Evolutionary conservation across 768 basidiomycete species (phyloP).

Genomic region (Hemileccinum impolitum): DNA sequence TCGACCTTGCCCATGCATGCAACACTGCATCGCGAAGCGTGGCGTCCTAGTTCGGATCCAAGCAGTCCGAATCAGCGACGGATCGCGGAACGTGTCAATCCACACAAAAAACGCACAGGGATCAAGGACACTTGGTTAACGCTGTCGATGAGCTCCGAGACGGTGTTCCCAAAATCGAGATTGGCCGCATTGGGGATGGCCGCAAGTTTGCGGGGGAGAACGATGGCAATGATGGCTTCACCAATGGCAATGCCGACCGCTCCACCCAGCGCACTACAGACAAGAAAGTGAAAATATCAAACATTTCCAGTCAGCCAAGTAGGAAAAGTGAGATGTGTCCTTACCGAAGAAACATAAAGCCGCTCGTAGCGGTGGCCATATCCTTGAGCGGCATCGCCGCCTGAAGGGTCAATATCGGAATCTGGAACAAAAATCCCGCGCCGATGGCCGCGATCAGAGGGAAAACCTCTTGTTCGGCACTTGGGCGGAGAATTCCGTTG

Average conservation of each 20-base stretch:
- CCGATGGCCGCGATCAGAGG: slow-evolving; percentile 63
- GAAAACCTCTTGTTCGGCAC: slow-evolving; percentile 58
- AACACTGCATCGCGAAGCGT: slow-evolving; percentile 47
- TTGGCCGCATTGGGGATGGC: slow-evolving; percentile 21
- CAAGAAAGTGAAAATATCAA: neutral
- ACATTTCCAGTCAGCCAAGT: neutral
- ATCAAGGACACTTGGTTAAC: slow-evolving; percentile 41
- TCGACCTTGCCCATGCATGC: slow-evolving; percentile 61
- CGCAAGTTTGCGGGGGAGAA: slow-evolving; percentile 34
- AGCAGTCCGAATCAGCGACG: no score
- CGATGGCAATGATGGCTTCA: slow-evolving; percentile 63
- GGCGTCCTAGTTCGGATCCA: slow-evolving; percentile 39
- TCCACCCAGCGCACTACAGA: slow-evolving; percentile 58
- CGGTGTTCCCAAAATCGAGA: slow-evolving; percentile 36
- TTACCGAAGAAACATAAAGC: slow-evolving; percentile 68
- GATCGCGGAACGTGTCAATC: neutral
- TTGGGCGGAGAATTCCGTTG: slow-evolving; percentile 14
- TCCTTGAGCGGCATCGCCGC: slow-evolving; percentile 81
- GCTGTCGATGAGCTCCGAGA: slow-evolving; percentile 43
- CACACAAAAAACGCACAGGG: slow-evolving; percentile 5
- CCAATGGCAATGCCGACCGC: slow-evolving; percentile 70
- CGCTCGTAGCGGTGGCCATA: slow-evolving; percentile 75
- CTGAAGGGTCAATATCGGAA: slow-evolving; percentile 70
- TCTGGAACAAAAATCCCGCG: slow-evolving; percentile 60
- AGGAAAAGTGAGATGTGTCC: slow-evolving; percentile 5